phyloP scores from a whole-genome alignment of 306 rosid genomes.

The Rosa lucieae region DNA sequence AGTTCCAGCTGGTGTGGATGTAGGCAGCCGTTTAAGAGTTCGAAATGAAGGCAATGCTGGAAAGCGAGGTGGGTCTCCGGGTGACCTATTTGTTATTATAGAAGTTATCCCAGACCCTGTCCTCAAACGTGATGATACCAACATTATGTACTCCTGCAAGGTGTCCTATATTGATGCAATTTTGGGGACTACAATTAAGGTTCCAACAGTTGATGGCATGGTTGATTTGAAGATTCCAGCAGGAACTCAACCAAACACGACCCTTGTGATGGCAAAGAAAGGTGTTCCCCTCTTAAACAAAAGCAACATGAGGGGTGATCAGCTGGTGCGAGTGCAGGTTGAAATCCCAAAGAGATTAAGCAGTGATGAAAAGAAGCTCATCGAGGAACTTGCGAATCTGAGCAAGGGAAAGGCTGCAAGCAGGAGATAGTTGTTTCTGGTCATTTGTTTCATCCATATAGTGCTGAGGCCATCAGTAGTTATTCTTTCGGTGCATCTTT shows the following conservation, averaged over 20 bases:
- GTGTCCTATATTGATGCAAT: constrained; percentile 89
- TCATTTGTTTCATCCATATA: constrained; percentile 5
- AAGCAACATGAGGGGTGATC: constrained; percentile 92
- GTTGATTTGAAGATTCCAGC: constrained; percentile 68
- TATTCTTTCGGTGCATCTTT: constrained; percentile 26
- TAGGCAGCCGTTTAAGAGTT: constrained; percentile 96
- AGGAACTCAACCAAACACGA: constrained; percentile 90
- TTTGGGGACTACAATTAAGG: constrained; percentile 80
- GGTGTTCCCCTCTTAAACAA: constrained; percentile 91
- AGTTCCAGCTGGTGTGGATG: constrained; percentile 96
- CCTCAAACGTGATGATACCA: constrained; percentile 90
- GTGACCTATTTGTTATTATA: constrained; percentile 87
- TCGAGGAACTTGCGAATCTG: constrained; percentile 83
- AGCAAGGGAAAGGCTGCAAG: constrained; percentile 85
- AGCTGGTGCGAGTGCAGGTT: constrained; percentile 93
- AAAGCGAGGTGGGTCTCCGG: constrained; percentile 82
- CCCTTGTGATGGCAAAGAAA: constrained; percentile 95
- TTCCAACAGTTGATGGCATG: constrained; percentile 93
- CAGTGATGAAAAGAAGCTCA: constrained; percentile 76
- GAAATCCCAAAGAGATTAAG: constrained; percentile 89
- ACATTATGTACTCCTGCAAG: constrained; percentile 83
- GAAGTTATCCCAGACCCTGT: constrained; percentile 89
- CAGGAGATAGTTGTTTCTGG: constrained; percentile 37
- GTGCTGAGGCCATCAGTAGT: neutral
- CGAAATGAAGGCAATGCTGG: constrained; percentile 97